These are phyloP conservation scores for Fonsecaea pedrosoi DNA, from an alignment of 2,329 filamentous ascomycete species.

Conservation along the genomic window DNA sequence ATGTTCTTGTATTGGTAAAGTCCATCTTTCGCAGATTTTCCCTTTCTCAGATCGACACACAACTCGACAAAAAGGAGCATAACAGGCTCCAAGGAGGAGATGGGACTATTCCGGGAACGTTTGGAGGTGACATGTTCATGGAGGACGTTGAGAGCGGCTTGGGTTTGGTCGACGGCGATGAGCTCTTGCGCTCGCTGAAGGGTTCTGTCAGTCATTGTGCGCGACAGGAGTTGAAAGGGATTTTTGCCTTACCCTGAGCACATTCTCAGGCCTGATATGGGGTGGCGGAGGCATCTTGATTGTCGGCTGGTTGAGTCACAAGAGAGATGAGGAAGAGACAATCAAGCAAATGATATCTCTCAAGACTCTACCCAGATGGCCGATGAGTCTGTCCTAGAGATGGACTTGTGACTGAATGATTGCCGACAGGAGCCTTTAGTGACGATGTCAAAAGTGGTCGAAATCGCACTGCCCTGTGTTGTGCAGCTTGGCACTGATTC, in stretches of 20 bases:
- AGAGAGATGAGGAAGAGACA: slow-evolving; percentile 25
- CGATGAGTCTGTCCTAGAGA: slow-evolving; percentile 40
- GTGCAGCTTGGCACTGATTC: slow-evolving; percentile 7
- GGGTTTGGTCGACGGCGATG: slow-evolving; percentile 93
- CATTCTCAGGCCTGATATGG: slow-evolving; percentile 98
- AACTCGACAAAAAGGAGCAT: slow-evolving; percentile 98
- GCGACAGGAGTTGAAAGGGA: slow-evolving; percentile 29
- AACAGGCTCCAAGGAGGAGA: slow-evolving; percentile 93
- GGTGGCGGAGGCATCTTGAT: slow-evolving; percentile 86
- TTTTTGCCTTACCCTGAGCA: slow-evolving; percentile 71
- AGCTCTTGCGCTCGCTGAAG: slow-evolving; percentile 88
- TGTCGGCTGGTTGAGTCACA: slow-evolving; percentile 16
- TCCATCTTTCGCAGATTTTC: slow-evolving; percentile 97
- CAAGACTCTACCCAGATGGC: slow-evolving; percentile 33
- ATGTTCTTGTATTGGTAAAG: slow-evolving; percentile 99
- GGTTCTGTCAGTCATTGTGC: slow-evolving; percentile 35
- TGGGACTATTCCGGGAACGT: slow-evolving; percentile 95
- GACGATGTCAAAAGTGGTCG: slow-evolving; percentile 6
- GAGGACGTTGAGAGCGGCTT: slow-evolving; percentile 89
- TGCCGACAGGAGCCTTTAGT: slow-evolving; percentile 4
- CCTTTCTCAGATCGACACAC: slow-evolving; percentile 96
- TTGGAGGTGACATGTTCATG: slow-evolving; percentile 99
- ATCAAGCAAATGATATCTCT: slow-evolving; percentile 39
- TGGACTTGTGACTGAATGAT: slow-evolving; percentile 20
- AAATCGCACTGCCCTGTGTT: slow-evolving; percentile 4